Percentiles rank a stretch among this genome's conserved stretches.
Conservation (phyloP, 495 filamentous ascomycete species). For the Neurospora sp. region DNA sequence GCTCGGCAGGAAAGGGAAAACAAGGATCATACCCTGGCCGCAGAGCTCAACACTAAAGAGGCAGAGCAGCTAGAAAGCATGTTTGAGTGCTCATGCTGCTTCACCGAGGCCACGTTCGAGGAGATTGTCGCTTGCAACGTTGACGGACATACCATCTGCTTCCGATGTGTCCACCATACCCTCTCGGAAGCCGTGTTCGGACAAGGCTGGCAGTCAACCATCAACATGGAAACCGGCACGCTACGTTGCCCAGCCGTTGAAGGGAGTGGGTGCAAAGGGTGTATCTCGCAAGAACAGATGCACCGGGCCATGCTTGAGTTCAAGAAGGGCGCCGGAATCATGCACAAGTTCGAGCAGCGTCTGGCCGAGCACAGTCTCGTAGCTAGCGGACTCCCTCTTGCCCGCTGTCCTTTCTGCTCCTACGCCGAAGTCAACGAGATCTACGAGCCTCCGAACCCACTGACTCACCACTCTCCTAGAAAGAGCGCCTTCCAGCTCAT, state of each 20-base stretch:
- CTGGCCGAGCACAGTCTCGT: constrained; percentile 61
- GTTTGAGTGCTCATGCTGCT: constrained; percentile 90
- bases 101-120: constrained; percentile 66
- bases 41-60: constrained; percentile 61
- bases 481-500: constrained; percentile 29
- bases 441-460: constrained; percentile 43
- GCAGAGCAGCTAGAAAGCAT: constrained; percentile 59
- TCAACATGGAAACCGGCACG: constrained; percentile 57
- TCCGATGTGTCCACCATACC: constrained; percentile 67
- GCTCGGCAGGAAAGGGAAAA: constrained; percentile 46
- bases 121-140: constrained; percentile 66
- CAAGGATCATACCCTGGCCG: constrained; percentile 53
- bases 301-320: constrained; percentile 57
- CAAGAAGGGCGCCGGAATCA: constrained; percentile 56
- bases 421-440: constrained; percentile 84
- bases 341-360: constrained; percentile 64
- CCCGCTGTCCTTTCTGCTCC: constrained; percentile 81
- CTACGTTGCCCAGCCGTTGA: constrained; percentile 73
- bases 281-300: constrained; percentile 57
- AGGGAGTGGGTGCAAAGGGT: constrained; percentile 59
- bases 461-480: neutral
- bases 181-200: constrained; percentile 82
- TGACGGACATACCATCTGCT: constrained; percentile 75
- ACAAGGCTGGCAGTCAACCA: constrained; percentile 77
- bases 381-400: constrained; percentile 60